Conservation (phyloP, 371 early-diverging fungal species). For the Catenaria anguillulae region DNA sequence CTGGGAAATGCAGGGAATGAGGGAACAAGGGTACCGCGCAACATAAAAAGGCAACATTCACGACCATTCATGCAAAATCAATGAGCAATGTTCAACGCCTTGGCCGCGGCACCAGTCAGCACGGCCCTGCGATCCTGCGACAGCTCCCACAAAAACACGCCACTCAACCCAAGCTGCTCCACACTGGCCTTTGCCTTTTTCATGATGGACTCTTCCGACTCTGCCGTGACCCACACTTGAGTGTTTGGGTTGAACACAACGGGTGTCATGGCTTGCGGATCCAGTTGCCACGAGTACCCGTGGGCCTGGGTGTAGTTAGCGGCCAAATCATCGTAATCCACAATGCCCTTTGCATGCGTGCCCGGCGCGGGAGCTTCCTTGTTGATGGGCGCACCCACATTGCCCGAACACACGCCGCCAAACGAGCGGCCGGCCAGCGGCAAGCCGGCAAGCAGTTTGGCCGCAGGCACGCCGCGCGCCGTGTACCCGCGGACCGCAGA, state of each 20-base stretch:
- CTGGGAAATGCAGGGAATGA: too few species aligned
- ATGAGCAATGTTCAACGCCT: background rate
- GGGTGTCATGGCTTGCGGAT: background rate
- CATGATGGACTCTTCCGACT: background rate
- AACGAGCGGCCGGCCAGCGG: constrained; percentile 9
- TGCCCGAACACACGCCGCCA: background rate
- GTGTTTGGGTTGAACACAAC: background rate
- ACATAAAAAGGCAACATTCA: background rate
- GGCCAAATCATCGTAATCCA: constrained; percentile 8
- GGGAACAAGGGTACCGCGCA: too few species aligned
- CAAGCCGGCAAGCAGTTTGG: background rate
- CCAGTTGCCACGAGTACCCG: background rate
- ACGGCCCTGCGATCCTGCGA: constrained; percentile 1
- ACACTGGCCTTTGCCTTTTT: background rate
- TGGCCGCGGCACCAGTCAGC: background rate
- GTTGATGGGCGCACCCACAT: background rate
- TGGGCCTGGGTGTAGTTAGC: background rate
- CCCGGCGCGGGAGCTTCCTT: background rate
- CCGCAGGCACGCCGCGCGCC: background rate
- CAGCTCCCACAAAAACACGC: constrained; percentile 8
- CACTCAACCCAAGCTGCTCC: background rate
- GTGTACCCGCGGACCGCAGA: constrained; percentile 1
- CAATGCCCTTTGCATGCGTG: constrained; percentile 7
- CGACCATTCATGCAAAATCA: background rate
- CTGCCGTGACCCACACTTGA: background rate